Evolutionary conservation across 306 rosid species (phyloP), one percentile per base, ranked within the genome.

Genomic region (Psophocarpus tetragonolobus): DNA sequence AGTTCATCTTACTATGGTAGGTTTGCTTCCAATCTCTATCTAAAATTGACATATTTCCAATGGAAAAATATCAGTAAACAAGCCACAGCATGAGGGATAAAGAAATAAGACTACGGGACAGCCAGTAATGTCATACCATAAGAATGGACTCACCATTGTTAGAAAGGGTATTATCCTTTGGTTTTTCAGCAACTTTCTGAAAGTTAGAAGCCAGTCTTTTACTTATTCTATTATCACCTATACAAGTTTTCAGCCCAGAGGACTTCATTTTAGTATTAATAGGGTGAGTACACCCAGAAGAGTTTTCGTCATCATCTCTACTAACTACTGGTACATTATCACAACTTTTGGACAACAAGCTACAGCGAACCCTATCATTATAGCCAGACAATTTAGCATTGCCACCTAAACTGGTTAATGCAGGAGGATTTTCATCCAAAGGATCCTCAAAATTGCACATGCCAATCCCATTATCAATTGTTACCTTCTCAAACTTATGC

Each of bases 261-360:
- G 88, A 75, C 87, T 81, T 88, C 47, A 76, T 74, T 73, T 84
- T 56, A 54, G 71, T 21, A 65, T 77, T 74, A 64, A 82, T 67
- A 48, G 88, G 88, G 87, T 87, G 87, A 84, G 85, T 87, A 70
- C 91, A 88, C 89, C 91, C 88, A 35, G 87, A 88, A 82, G 84
- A 84, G 53, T 87, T 92, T 88, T 92, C 96, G 81, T 92, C 97
- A 88, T 92, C 96, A 88, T 92, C 97, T 90, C 96, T 92, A 90
- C 88, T 85, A 86, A 81, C 87, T 90, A 90, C 65, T 58, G 84
- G 81, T 83, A 81, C 80, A 85, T 88, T 77, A 78, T 84, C 89
- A 84, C 87, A 79, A 70, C 70, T 60, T 20, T 75, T 74, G 64
- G 89, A 86, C 85, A 84, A 74, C 75, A 87, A 82, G 48, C 66